Conservation (phyloP, 148 eudicot genomes). For the Arctostaphylos glauca region DNA sequence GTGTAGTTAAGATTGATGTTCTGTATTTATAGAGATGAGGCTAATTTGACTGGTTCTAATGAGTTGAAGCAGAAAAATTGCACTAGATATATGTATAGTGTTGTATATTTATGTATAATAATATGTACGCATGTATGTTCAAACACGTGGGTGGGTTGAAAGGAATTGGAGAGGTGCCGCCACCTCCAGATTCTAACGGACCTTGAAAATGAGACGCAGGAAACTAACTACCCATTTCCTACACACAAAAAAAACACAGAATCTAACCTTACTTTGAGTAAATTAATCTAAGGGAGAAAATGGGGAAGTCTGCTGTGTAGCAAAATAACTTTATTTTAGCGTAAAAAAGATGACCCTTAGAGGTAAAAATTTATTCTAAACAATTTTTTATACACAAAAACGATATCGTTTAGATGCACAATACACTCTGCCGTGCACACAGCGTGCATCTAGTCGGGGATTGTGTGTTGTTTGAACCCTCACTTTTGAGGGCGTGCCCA, state of each 20-base stretch:
- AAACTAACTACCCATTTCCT: neutral
- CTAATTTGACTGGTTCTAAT: neutral
- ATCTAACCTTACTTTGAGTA: neutral
- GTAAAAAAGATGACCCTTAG: no score
- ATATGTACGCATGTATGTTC: neutral
- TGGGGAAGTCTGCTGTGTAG: no score
- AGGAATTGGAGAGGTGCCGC: neutral
- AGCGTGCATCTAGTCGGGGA: no score
- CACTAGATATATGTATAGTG: neutral
- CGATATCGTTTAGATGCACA: no score
- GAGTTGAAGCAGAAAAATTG: neutral
- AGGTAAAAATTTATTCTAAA: no score
- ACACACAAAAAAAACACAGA: no score
- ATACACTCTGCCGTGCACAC: no score
- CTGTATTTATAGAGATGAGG: slow-evolving; percentile 13
- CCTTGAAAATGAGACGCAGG: neutral
- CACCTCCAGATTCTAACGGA: neutral
- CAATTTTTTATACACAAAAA: no score
- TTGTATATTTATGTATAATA: no score
- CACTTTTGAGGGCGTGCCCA: no score
- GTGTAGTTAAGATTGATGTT: neutral
- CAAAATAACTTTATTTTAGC: no score
- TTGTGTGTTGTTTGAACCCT: no score
- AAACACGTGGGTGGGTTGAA: slow-evolving; percentile 17
- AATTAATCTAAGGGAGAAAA: neutral